Evolutionary conservation across 1,139 yeast species (phyloP), one percentile per base, ranked within the genome.

Genomic region (Blastobotrys serpentis): DNA sequence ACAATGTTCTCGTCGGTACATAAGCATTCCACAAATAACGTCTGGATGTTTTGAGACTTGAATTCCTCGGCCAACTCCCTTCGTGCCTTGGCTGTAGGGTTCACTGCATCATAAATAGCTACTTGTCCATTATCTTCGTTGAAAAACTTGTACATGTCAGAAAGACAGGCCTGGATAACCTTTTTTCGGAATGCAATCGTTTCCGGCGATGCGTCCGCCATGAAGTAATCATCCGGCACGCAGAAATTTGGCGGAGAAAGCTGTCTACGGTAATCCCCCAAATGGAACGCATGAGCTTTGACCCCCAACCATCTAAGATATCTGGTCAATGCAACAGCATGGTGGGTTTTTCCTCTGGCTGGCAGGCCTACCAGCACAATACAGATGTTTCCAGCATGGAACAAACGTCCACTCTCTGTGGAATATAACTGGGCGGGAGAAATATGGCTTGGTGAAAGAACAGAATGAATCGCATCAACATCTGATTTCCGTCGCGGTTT

Each of bases 81-180:
- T 57, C 98, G 76, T 57, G 84, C 85, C 48, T 76, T 76, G 14
- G 84, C 81, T 42, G 84, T 71, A 1, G 95, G 95, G 67, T 94
- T 92, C 50, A 92, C 87, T 0, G 98, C 98, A 67, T 92, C 99
- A 65, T 88, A 92, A 33, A 94, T 86, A 13, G 96, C 98, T 22
- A 94, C 87, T 69, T 92, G 98, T 10, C 96, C 97, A 61, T 76
- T 78, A 54, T 84, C 87, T 32, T 79, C 77, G 52, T 77, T 77
- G 65, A 86, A 88, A 64, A 88, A 92, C 37, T 73, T 71, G 49
- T 78, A 66, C 65, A 92, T 81, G 63, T 88, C 98, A 46, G 70
- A 71, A 46, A 85, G 68, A 62, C 95, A 87, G 42, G 79, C 78
- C 45, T 78, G 74, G 30, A 84, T 75, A 33, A 90, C 78, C 52